Base-by-base conservation (phyloP, 2,329 filamentous ascomycete genomes). In the Aotearoamyces nothofagi region DNA sequence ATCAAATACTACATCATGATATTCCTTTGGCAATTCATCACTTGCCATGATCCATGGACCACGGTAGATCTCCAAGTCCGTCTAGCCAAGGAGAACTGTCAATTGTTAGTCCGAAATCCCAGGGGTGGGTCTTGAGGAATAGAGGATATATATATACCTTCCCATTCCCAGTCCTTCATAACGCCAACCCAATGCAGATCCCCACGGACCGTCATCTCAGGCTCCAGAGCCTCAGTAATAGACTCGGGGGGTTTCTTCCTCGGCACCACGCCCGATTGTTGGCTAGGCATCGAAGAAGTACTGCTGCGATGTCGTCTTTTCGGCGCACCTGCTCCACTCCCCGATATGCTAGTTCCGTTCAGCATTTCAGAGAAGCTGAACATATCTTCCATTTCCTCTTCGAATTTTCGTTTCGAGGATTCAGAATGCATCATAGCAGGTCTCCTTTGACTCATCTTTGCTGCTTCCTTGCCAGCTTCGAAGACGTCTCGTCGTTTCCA, bases 141-240 rank as follows among this genome's bases (percentile, higher is more conserved):
- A 25, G 14, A 17, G 11, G 27, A 26, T 41, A 7, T 8, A 8
- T 12, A 55, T 63, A 54, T 55, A 77, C 73, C 65, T 61, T 79
- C 73, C 73, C 75, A 80, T n/a, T 60, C 56, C 69, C 70, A 77
- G 39, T 78, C 73, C 36, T 64, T 66, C 75, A 79, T 79, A 23
- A 80, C 71, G 20, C 72, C 69, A 6, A 77, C 56, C 75, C 75
- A 80, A 50, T 80, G 75, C 42, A 76, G 51, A 25, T 58, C 58
- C 3, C 75, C 74, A 37, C 68, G 61, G n/a, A 79, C 69, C 3
- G 71, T 77, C 42, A 69, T 63, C 28, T 74, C 67, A 30, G 56
- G 56, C 34, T 74, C 66, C 35, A 69, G 56, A 23, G 58, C 53
- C 33, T 58, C 51, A 29, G 45, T 46, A 2, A 39, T 34, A 20